phyloP scores from a whole-genome alignment of 257 asterid species.

The Sherardia arvensis region DNA sequence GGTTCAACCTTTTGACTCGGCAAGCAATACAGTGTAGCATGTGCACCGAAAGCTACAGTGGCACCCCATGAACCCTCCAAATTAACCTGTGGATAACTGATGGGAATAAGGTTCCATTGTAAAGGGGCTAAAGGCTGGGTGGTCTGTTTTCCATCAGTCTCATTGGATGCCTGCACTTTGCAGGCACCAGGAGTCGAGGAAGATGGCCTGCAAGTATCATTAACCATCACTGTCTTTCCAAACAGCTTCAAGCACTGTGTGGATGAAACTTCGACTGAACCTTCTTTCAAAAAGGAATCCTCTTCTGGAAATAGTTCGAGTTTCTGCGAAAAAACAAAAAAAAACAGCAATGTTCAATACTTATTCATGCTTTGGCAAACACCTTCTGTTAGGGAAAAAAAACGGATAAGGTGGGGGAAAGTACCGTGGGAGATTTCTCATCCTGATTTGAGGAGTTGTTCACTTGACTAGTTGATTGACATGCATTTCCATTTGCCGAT shows the following conservation, averaged over 20 bases:
- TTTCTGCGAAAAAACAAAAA: constrained; percentile 32
- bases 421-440: constrained; percentile 43
- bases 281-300: constrained; percentile 25
- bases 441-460: constrained; percentile 34
- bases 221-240: constrained; percentile 60
- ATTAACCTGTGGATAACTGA: constrained; percentile 12
- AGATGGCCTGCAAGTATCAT: constrained; percentile 27
- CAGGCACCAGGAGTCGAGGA: constrained; percentile 17
- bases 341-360: background rate
- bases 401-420: background rate
- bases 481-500: constrained; percentile 23
- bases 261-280: constrained; percentile 34
- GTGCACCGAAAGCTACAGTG: constrained; percentile 13
- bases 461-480: constrained; percentile 24
- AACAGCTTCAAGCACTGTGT: constrained; percentile 61
- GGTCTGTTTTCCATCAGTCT: constrained; percentile 16
- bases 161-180: constrained; percentile 22
- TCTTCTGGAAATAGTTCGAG: constrained; percentile 35
- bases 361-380: background rate
- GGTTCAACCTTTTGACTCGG: constrained; percentile 15
- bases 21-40: constrained; percentile 11
- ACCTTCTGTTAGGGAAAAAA: background rate
- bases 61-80: constrained; percentile 17
- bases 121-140: background rate
- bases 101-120: constrained; percentile 28